Base-by-base conservation (phyloP, 441 rosid species). In the Euphorbia schlechtendalii region DNA sequence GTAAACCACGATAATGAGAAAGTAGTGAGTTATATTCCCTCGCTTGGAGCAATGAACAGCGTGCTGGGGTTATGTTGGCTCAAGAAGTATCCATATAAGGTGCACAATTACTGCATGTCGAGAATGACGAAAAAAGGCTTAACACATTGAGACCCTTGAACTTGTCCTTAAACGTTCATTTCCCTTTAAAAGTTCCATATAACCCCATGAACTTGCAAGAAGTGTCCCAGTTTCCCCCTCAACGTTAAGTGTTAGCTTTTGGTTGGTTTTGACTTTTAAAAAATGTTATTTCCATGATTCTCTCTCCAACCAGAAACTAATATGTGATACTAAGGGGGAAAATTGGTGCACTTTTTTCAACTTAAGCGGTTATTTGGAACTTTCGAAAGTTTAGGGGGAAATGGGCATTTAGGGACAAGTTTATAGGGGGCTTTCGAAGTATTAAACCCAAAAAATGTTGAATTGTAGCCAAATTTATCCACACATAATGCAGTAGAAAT, bases 41-140 rank as follows among this genome's bases (percentile, higher is more conserved):
- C 92, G 18, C 59, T 76, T 53, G 96, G 97, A 64, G 90, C 81
- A 59, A 81, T 76, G 82, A 89, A 86, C 72, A 90, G 90, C 54
- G 85, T 93, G 53, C 76, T 90, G 83, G 99, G 99, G 52, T 92
- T 93, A 69, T 93, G 95, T 74, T 93, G 97, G 99, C 95, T 93
- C 74, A 93, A 82, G 80, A 82, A 73, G 58, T 68, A 76, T 79
- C 97, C 97, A 61, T 82, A 87, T 54, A 87, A 84, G 97, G 97
- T 93, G 79, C 65, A 79, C 69, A 28, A 56, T 72, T 48, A 25
- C 51, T 54, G 7, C 48, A 38, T 58, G 18, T 38, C 30, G 24
- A n/a, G n/a, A n/a, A n/a, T n/a, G n/a, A n/a, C n/a, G n/a, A n/a
- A n/a, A n/a, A n/a, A n/a, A n/a, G n/a, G n/a, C n/a, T n/a, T n/a